Conservation (phyloP, 2,329 filamentous ascomycete genomes). For the Ophiostoma himal-ulmi region DNA sequence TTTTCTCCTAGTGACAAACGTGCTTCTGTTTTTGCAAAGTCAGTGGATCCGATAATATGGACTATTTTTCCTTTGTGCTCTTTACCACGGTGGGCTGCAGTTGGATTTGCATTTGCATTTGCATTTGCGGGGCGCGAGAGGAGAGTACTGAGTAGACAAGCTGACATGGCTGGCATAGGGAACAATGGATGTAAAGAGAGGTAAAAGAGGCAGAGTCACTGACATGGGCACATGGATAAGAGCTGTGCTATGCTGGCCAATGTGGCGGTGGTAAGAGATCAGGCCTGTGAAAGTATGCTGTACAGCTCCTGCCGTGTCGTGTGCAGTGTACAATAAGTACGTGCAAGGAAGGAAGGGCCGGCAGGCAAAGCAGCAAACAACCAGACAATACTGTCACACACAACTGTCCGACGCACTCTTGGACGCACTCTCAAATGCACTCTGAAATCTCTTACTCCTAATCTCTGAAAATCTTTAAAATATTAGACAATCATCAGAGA, state of each 20-base stretch:
- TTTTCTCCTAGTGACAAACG: conserved; percentile 18
- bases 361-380: background rate
- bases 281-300: background rate
- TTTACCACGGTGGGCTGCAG: background rate
- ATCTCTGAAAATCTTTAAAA: background rate
- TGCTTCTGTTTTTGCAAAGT: conserved; percentile 28
- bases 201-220: background rate
- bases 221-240: background rate
- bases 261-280: background rate
- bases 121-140: conserved; percentile 13
- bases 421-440: too few relatives aligned
- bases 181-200: background rate
- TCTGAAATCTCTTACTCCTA: background rate
- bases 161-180: background rate
- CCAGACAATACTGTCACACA: background rate
- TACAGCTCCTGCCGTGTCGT: background rate
- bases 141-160: background rate
- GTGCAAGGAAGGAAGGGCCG: background rate
- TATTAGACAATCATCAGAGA: background rate
- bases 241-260: background rate
- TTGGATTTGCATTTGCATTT: conserved; percentile 14
- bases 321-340: background rate
- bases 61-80: conserved; percentile 16
- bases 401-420: too few relatives aligned
- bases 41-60: conserved; percentile 27